A percentile compares a stretch with the other conserved stretches of the same genome.
These are phyloP conservation scores for Yamadazyma paraphyllophila DNA, from an alignment of 805 yeast genomes.

Conservation along the genomic window DNA sequence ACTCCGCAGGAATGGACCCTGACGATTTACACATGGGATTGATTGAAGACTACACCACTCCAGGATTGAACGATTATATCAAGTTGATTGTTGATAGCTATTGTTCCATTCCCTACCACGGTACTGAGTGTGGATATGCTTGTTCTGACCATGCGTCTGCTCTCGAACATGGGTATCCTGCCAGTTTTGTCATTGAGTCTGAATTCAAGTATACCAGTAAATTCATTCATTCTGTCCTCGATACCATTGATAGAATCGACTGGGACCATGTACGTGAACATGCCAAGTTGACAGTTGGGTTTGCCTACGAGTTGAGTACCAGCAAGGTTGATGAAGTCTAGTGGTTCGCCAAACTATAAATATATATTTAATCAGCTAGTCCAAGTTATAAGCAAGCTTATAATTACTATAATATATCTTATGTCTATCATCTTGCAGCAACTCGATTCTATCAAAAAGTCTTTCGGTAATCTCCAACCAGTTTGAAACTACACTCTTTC, in stretches of 20 bases:
- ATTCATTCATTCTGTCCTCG: constrained; percentile 73
- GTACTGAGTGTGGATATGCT: constrained; percentile 84
- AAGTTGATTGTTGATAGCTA: constrained; percentile 60
- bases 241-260: constrained; percentile 78
- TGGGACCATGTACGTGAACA: constrained; percentile 80
- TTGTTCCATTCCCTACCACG: constrained; percentile 66
- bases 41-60: constrained; percentile 65
- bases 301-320: constrained; percentile 63
- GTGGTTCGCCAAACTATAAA: too few relatives aligned
- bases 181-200: constrained; percentile 79
- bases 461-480: constrained; percentile 23
- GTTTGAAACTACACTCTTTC: constrained; percentile 14
- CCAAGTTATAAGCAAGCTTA: constrained; percentile 19
- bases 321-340: constrained; percentile 20
- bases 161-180: constrained; percentile 76
- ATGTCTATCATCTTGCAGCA: constrained; percentile 10
- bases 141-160: constrained; percentile 95
- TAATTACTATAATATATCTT: constrained; percentile 19
- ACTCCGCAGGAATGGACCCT: constrained; percentile 49
- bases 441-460: constrained; percentile 16
- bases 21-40: constrained; percentile 69
- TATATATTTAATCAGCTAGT: neutral
- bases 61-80: constrained; percentile 55
- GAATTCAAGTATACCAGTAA: constrained; percentile 63
- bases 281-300: constrained; percentile 72